Evolutionary conservation across 176 grass and related monocot genomes (phyloP).

Genomic region (Carex myosuroides): DNA sequence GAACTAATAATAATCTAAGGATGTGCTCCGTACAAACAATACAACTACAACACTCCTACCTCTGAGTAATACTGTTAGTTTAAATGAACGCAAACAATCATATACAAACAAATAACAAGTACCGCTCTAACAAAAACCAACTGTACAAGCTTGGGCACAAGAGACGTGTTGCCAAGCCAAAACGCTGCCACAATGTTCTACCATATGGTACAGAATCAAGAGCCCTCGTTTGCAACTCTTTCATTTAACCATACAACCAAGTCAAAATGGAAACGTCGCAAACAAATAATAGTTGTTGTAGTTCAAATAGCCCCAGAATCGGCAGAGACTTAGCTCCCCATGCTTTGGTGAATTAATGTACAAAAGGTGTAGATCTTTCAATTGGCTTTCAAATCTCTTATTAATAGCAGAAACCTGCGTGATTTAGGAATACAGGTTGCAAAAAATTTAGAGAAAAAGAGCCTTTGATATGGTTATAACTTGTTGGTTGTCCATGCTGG

Average conservation of each 20-base stretch:
- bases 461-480: neutral
- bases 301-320: slow-evolving; percentile 83
- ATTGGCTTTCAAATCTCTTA: slow-evolving; percentile 48
- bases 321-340: slow-evolving; percentile 60
- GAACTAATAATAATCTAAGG: neutral
- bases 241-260: neutral
- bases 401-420: slow-evolving; percentile 55
- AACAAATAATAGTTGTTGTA: slow-evolving; percentile 75
- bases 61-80: neutral
- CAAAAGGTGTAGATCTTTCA: slow-evolving; percentile 62
- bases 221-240: neutral
- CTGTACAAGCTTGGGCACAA: neutral
- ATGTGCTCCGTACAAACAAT: neutral
- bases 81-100: neutral
- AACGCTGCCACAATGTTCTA: neutral
- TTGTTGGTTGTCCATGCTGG: neutral
- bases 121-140: neutral
- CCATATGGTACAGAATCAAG: neutral
- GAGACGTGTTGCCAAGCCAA: neutral
- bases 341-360: slow-evolving; percentile 65
- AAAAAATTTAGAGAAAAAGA: neutral
- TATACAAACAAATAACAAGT: neutral
- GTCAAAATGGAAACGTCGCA: neutral
- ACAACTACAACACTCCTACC: neutral
- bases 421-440: slow-evolving; percentile 7